These are phyloP conservation scores for Colletotrichum tabaci DNA, from an alignment of 2,329 filamentous ascomycete species.

Conservation along the genomic window DNA sequence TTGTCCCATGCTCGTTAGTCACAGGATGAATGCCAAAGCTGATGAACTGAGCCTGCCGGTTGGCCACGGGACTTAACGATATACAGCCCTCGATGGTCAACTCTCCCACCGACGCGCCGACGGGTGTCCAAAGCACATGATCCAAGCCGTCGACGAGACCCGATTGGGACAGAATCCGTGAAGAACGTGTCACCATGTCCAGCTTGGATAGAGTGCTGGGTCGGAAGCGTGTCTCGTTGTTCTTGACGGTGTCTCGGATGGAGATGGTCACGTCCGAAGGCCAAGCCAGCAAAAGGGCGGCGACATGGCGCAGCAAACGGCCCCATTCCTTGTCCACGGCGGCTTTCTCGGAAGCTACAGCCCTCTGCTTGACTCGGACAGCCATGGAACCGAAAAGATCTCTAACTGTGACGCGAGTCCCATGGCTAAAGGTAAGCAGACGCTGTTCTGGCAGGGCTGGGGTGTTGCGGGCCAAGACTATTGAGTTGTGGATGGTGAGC, in stretches of 20 bases:
- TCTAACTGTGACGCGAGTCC: slow-evolving; percentile 82
- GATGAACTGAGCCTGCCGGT: slow-evolving; percentile 83
- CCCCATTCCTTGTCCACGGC: slow-evolving; percentile 76
- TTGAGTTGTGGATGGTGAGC: slow-evolving; percentile 79
- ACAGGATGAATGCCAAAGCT: slow-evolving; percentile 82
- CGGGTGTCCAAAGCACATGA: slow-evolving; percentile 75
- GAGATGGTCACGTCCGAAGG: slow-evolving; percentile 68
- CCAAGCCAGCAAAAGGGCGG: slow-evolving; percentile 81
- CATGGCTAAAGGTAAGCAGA: slow-evolving; percentile 71
- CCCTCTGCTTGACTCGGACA: slow-evolving; percentile 87
- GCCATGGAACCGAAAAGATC: slow-evolving; percentile 93
- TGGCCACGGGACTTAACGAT: slow-evolving; percentile 78
- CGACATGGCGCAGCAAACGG: slow-evolving; percentile 69
- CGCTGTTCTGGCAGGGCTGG: slow-evolving; percentile 73
- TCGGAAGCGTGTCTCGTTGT: slow-evolving; percentile 57
- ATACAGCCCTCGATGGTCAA: slow-evolving; percentile 80
- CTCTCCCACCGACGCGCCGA: slow-evolving; percentile 75
- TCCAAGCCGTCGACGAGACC: slow-evolving; percentile 70
- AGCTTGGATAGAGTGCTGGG: slow-evolving; percentile 4
- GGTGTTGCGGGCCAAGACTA: slow-evolving; percentile 73
- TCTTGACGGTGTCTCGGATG: slow-evolving; percentile 65
- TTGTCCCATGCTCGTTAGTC: slow-evolving; percentile 67
- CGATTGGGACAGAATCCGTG: slow-evolving; percentile 75
- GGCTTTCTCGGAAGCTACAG: slow-evolving; percentile 65
- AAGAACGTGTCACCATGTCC: not conserved